Evolutionary conservation across 805 yeast species (phyloP), one percentile per base, ranked within the genome.

Genomic region (Millerago galiae): DNA sequence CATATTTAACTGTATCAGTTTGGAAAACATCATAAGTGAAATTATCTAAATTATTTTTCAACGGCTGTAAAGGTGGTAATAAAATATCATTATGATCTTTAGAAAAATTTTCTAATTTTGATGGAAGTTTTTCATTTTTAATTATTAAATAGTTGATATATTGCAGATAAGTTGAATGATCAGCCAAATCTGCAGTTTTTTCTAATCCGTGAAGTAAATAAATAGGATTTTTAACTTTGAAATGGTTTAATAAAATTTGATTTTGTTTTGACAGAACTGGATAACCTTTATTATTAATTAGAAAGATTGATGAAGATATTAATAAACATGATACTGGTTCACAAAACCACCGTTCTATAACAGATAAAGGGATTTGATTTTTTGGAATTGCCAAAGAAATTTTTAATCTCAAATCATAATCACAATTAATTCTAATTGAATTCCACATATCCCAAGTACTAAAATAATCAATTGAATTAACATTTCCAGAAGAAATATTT

Each of bases 381-480:
- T 79, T 79, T 27, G 95, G 90, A 17, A 89, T 72, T 30, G 82
- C 93, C 29, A 84, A 65, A 5, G 87, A 85, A 41, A 88, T 79
- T n/a, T 86, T 79, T 40, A 83, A 60, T 17, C 76, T 71, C 2
- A 60, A 47, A 38, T 79, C 69, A 52, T 80, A 78, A 42, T 71
- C 70, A 51, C 82, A 76, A 30, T 73, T 62, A 5, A 70, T 65
- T 18, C 88, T 63, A 3, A 83, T 72, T 1, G 83, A 69, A 50
- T 81, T 77, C 90, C 90, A 83, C 51, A 79, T 70, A 42, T 80
- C 85, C 90, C 90, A 83, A 2, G 83, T 78, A 3, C 81, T 76
- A 27, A 81, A 58, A 8, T 69, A 62, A 51, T 74, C 79, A 14
- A 66, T 51, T 8, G 53, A 52, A 16, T 59, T 54, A 8, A 53